A percentile compares a stretch with the other conserved stretches of the same genome.
phyloP scores from a whole-genome alignment of 768 basidiomycete species.

The Thelephora ganbajun region DNA sequence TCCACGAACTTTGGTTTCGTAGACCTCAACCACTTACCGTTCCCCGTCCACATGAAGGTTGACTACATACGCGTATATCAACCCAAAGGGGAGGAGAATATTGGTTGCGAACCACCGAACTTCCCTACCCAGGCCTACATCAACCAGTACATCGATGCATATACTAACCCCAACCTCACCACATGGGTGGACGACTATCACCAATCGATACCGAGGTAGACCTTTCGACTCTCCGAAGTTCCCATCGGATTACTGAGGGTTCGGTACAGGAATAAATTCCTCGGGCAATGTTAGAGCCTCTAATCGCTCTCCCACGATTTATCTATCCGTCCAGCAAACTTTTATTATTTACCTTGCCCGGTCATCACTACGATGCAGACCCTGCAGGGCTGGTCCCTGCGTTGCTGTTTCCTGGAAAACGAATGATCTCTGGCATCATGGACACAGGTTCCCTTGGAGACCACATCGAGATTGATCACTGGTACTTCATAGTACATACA shows the following conservation, averaged over 20 bases:
- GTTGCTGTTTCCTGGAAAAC: no score
- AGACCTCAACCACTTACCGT: constrained; percentile 55
- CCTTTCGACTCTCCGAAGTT: background rate
- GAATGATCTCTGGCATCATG: no score
- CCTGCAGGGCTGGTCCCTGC: no score
- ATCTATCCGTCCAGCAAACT: background rate
- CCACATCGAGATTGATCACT: no score
- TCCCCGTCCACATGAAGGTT: constrained; percentile 61
- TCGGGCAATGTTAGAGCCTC: constrained; percentile 37
- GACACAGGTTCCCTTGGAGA: no score
- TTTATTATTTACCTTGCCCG: background rate
- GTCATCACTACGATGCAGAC: background rate
- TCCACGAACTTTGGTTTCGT: constrained; percentile 68
- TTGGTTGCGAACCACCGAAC: constrained; percentile 72
- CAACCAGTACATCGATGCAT: constrained; percentile 59
- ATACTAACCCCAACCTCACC: constrained; percentile 69
- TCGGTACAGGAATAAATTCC: constrained; percentile 27
- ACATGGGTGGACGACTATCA: constrained; percentile 55
- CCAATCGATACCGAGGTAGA: constrained; percentile 47
- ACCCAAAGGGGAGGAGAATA: constrained; percentile 47
- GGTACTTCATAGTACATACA: no score
- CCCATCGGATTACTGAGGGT: no score
- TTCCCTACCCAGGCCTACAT: constrained; percentile 81
- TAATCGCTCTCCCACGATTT: background rate
- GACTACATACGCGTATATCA: constrained; percentile 93